phyloP scores from a whole-genome alignment of 164 flowering plant species.

The Nymphaea colorata region DNA sequence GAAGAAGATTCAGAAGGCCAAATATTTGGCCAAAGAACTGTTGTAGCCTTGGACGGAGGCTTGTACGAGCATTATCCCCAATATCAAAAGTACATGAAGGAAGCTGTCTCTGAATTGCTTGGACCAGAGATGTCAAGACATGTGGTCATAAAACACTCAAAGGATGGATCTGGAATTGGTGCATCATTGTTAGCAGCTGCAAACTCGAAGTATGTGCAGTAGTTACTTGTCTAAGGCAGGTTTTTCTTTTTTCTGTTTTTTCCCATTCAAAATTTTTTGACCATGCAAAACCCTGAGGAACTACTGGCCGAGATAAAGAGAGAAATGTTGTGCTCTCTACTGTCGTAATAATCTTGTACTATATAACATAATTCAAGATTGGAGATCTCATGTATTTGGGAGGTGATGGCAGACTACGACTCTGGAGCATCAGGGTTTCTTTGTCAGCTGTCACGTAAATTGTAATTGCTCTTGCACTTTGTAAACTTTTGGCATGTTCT shows the following conservation, averaged over 20 bases:
- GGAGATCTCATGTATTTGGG: not conserved
- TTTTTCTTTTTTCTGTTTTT: not conserved
- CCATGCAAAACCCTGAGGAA: not conserved
- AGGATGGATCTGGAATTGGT: constrained; percentile 90
- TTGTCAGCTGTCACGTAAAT: not conserved
- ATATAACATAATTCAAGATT: not conserved
- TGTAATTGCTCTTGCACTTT: not conserved
- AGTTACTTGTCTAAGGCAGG: constrained; percentile 9
- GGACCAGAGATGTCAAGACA: constrained; percentile 46
- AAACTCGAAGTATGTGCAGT: constrained; percentile 46
- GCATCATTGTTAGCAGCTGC: constrained; percentile 90
- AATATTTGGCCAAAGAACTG: constrained; percentile 55
- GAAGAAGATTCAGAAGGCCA: constrained; percentile 54
- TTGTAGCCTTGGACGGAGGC: constrained; percentile 91
- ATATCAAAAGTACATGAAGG: constrained; percentile 52
- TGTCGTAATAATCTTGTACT: not conserved
- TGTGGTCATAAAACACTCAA: constrained; percentile 60
- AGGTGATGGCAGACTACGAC: not conserved
- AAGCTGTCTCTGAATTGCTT: constrained; percentile 58
- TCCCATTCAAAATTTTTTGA: not conserved
- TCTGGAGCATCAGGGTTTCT: not conserved
- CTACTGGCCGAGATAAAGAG: not conserved
- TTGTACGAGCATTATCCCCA: constrained; percentile 70
- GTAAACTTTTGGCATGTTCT: too few species aligned
- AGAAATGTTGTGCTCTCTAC: not conserved